Evolutionary conservation across 306 rosid genomes (phyloP).

Genomic region (Fragaria iinumae): DNA sequence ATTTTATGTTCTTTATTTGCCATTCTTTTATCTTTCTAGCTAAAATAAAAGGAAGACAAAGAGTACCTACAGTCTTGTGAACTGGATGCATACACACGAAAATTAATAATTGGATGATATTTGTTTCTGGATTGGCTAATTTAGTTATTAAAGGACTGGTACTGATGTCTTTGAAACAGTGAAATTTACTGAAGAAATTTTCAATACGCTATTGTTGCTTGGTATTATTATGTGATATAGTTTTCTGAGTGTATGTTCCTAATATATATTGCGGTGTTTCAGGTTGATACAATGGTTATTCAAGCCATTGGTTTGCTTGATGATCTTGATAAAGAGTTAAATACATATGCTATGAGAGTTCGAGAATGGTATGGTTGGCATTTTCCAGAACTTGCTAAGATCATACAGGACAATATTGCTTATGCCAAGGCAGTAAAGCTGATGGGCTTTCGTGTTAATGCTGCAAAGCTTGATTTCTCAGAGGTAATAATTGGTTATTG

Average conservation of each 20-base stretch:
- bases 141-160: not conserved
- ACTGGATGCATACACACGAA: not conserved
- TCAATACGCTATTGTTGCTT: not conserved
- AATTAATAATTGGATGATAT: not conserved
- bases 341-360: constrained; percentile 97
- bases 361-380: constrained; percentile 99
- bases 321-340: constrained; percentile 92
- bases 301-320: constrained; percentile 98
- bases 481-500: constrained; percentile 49
- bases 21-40: not conserved
- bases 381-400: constrained; percentile 94
- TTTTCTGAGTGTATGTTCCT: not conserved
- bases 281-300: constrained; percentile 97
- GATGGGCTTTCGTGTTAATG: constrained; percentile 85
- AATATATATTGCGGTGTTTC: not conserved
- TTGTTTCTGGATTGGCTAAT: not conserved
- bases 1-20: not conserved
- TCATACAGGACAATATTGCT: constrained; percentile 71
- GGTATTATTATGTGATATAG: no score
- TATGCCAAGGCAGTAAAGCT: constrained; percentile 85
- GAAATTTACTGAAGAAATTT: not conserved
- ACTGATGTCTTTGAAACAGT: not conserved
- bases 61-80: not conserved
- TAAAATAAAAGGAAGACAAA: not conserved
- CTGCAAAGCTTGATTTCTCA: constrained; percentile 84